A percentile compares a stretch with the other conserved stretches of the same genome.
These are phyloP conservation scores for Cylindrotheca closterium DNA, from an alignment of 108 stramenopile species.

Conservation along the genomic window DNA sequence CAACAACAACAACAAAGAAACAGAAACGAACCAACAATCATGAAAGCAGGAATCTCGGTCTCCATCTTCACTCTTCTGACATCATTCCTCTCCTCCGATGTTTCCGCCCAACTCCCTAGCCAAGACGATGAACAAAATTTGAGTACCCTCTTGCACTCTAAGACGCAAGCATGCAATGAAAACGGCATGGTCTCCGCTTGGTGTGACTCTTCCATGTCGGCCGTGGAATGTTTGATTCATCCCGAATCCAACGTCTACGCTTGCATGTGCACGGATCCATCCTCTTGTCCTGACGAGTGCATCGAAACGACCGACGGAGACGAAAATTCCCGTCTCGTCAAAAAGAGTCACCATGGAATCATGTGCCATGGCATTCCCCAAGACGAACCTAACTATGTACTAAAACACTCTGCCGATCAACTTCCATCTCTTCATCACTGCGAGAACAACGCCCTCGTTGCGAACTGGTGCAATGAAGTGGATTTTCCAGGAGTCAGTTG, in stretches of 20 bases:
- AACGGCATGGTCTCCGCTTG: slow-evolving; percentile 26
- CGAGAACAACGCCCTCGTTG: slow-evolving; percentile 32
- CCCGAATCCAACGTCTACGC: slow-evolving; percentile 16
- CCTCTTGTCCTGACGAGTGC: slow-evolving; percentile 28
- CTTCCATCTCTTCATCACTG: slow-evolving; percentile 16
- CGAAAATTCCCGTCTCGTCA: not conserved
- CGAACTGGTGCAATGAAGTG: slow-evolving; percentile 33
- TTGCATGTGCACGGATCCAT: slow-evolving; percentile 25
- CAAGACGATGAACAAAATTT: too few relatives aligned
- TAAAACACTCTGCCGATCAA: slow-evolving; percentile 7
- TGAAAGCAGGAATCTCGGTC: too few relatives aligned
- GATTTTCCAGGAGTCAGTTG: slow-evolving; percentile 7
- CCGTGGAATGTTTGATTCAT: slow-evolving; percentile 16
- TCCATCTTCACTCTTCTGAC: too few relatives aligned
- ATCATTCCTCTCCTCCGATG: too few relatives aligned
- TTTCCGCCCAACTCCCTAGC: too few relatives aligned
- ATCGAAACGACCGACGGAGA: not conserved
- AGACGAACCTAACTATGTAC: slow-evolving; percentile 36
- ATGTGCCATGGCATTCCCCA: slow-evolving; percentile 28
- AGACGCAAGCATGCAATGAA: not conserved
- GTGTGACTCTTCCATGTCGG: slow-evolving; percentile 7
- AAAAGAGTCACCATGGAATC: slow-evolving; percentile 23
- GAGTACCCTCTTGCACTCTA: not conserved
- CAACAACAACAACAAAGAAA: too few relatives aligned
- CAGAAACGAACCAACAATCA: too few relatives aligned